These are phyloP conservation scores for Annulohypoxylon stygium DNA, from an alignment of 495 filamentous ascomycete genomes.

Conservation along the genomic window DNA sequence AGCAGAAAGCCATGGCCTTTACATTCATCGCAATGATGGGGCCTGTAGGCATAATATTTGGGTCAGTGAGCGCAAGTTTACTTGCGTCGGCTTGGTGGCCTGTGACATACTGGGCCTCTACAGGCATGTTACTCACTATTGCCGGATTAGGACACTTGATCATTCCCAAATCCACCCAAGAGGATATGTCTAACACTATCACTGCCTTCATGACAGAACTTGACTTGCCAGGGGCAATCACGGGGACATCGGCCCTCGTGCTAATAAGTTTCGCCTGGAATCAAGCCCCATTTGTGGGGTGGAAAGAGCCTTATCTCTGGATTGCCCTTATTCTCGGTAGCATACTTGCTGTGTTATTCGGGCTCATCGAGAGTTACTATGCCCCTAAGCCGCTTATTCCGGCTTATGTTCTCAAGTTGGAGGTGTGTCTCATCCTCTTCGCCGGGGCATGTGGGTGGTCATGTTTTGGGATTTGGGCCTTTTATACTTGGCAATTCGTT, in stretches of 20 bases:
- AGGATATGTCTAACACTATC: constrained; percentile 46
- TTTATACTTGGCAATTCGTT: constrained; percentile 68
- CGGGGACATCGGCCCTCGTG: constrained; percentile 65
- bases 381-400: constrained; percentile 66
- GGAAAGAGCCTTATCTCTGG: constrained; percentile 65
- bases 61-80: constrained; percentile 63
- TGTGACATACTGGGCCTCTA: constrained; percentile 71
- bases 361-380: constrained; percentile 59
- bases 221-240: constrained; percentile 64
- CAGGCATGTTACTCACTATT: constrained; percentile 59
- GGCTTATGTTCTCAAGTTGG: constrained; percentile 57
- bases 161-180: constrained; percentile 30
- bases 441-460: constrained; percentile 68
- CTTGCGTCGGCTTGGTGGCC: constrained; percentile 70
- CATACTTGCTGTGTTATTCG: constrained; percentile 62
- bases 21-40: constrained; percentile 65
- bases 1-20: constrained; percentile 65
- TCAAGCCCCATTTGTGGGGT: constrained; percentile 67
- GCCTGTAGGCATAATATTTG: constrained; percentile 60
- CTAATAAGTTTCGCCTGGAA: constrained; percentile 71
- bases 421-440: constrained; percentile 64
- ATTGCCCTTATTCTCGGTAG: constrained; percentile 64
- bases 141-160: constrained; percentile 56
- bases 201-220: constrained; percentile 52
- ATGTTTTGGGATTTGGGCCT: constrained; percentile 69